Conservation (phyloP, 2,329 filamentous ascomycete genomes). For the Nemania serpens region DNA sequence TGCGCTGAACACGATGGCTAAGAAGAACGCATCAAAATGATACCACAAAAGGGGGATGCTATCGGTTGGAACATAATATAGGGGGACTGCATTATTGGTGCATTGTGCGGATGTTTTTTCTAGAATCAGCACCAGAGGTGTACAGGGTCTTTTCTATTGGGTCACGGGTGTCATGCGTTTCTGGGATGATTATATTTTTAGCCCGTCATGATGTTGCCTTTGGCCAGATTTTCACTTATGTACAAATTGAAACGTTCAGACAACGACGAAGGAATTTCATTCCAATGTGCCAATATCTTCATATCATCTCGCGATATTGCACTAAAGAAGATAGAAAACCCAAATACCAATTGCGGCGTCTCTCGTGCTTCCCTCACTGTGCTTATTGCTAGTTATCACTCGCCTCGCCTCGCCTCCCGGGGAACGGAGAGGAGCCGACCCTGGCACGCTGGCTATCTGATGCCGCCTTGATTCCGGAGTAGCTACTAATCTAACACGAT, state of each 20-base stretch:
- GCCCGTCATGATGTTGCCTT: constrained; percentile 35
- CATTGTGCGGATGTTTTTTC: constrained; percentile 43
- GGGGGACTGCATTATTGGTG: constrained; percentile 33
- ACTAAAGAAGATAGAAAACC: no score
- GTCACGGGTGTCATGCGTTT: constrained; percentile 39
- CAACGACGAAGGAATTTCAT: constrained; percentile 17
- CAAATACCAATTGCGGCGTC: no score
- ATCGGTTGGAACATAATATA: constrained; percentile 29
- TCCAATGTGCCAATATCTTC: not conserved
- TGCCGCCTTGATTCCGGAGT: no score
- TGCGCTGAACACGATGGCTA: constrained; percentile 98
- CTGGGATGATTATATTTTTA: constrained; percentile 37
- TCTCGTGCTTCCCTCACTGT: no score
- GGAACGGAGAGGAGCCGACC: no score
- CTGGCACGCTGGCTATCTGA: no score
- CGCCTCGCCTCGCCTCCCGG: no score
- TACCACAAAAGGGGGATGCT: constrained; percentile 16
- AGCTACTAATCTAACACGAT: no score
- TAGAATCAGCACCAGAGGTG: constrained; percentile 40
- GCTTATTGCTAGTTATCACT: no score
- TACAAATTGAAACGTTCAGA: constrained; percentile 44
- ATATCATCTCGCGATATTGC: no score
- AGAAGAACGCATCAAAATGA: constrained; percentile 52
- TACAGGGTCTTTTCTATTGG: constrained; percentile 38
- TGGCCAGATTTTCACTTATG: constrained; percentile 41